Evolutionary conservation across 257 asterid species (phyloP), one percentile per base, ranked within the genome.

Genomic region (Scutellaria galericulata): DNA sequence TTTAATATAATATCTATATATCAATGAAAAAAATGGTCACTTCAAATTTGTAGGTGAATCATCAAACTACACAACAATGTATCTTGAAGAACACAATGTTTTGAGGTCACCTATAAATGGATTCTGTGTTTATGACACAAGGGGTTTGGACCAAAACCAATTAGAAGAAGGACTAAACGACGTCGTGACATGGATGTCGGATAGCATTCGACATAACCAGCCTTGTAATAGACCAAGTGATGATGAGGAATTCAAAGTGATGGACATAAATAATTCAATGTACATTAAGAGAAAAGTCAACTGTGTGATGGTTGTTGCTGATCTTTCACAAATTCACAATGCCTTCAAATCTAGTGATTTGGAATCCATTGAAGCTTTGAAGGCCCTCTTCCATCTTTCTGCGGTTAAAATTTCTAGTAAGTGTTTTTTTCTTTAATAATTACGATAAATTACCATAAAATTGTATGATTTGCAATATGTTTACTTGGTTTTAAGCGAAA

Each of bases 21-120:
- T 31, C 37, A 4, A 31, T 31, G 37, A 31, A 3, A 2, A 31
- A 31, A 31, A 31, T 31, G 37, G 3, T 2, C 2, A 31, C 37
- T 31, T 31, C 37, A 3, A 31, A 31, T 31, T 31, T 31, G n/a
- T 44, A 81, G 85, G 82, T n/a, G 81, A 70, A 53, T 76, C 76
- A 39, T 83, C 96, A 24, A 73, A 79, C 59, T 65, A 60, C 50
- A 85, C 96, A 7, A 90, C 90, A 0, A 79, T 84, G 87, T 83
- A 79, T 27, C 80, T 88, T 57, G 96, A 86, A 76, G 93, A 90
- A 67, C 96, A 88, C 83, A 88, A 86, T 14, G 93, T 90, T 9
- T 42, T 86, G 54, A 86, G 96, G 55, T 90, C 96, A 15, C 81
- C 82, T 35, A 71, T 85, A 60, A 83, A 80, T 42, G 97, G 96